Evolutionary conservation across 2,329 filamentous ascomycete genomes (phyloP), one percentile per base, ranked within the genome.

Genomic region (Alternaria longipes): DNA sequence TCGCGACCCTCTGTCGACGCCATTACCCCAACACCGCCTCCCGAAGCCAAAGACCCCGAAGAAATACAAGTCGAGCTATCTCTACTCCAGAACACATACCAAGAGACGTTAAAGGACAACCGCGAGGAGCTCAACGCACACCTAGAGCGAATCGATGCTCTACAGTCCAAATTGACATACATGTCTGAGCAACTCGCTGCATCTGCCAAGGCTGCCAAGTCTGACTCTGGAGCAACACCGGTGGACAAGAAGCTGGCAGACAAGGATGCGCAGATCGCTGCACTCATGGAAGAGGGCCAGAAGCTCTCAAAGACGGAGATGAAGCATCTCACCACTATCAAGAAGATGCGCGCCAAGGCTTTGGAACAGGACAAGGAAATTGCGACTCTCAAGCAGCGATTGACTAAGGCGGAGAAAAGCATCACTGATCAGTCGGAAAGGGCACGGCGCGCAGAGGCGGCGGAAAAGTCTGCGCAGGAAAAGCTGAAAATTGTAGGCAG

Each of bases 161-260:
- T 99, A 1, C 92, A 98, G 77, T 89, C 93, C 7, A 98, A 99
- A 75, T 82, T 99, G 28, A 90, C 94, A 67, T 97, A 96, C 73
- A 82, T 99, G 12, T 90, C 94, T 3, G 90, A 90, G 63, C 91
- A 94, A 73, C 90, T 91, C 12, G 87, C 91, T 0, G 90, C 94
- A 32, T 84, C 90, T 0, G 92, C 95, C 1, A 90, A 89, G 72
- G 87, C 88, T 67, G 85, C 89, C 7, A 91, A 89, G 57, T 57
- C 71, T 30, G 71, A 73, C n/a, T 20, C 68, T 2, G 70, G 73
- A 22, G 65, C 65, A 1, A 69, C 68, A 7, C 64, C 68, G 2
- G 59, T 84, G 2, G 91, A 97, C 66, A 92, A 90, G 76, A 93
- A 91, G 73, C 78, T 98, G 14, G 91, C 92, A 1, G 93, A 97